Conservation (phyloP, 2,329 filamentous ascomycete species). For the Botrytis paeoniae region DNA sequence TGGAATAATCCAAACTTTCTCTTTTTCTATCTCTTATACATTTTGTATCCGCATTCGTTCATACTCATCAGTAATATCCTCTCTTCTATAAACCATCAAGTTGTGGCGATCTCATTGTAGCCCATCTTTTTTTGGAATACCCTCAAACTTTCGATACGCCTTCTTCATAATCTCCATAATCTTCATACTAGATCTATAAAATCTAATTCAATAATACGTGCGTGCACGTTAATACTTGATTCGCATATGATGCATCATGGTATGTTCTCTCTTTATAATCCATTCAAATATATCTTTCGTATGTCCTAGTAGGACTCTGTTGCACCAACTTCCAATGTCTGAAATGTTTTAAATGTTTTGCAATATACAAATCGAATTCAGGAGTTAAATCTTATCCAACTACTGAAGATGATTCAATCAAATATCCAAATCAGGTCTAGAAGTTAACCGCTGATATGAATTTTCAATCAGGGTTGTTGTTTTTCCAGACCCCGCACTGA, state of each 20-base stretch:
- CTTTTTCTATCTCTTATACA: neutral
- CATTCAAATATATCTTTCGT: neutral
- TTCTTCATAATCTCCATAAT: neutral
- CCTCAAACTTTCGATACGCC: slow-evolving; percentile 1
- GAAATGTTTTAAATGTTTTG: neutral
- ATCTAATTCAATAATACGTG: slow-evolving; percentile 12
- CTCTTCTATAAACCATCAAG: neutral
- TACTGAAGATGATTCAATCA: neutral
- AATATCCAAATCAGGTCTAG: neutral
- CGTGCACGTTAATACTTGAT: slow-evolving; percentile 4
- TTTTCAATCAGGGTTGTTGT: slow-evolving; percentile 55
- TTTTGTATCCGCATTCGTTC: neutral
- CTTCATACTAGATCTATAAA: neutral
- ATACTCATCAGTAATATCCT: neutral
- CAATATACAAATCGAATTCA: neutral
- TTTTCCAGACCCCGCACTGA: slow-evolving; percentile 56
- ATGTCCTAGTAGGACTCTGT: neutral
- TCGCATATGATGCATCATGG: slow-evolving; percentile 19
- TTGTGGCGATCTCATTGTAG: neutral
- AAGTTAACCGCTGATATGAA: neutral
- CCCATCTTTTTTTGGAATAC: slow-evolving; percentile 3
- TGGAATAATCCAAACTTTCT: slow-evolving; percentile 1
- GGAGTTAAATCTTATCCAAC: neutral
- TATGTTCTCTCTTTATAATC: slow-evolving; percentile 2
- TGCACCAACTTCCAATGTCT: neutral